phyloP scores from a whole-genome alignment of 345 rosid species.

The Sisymbrium irio region DNA sequence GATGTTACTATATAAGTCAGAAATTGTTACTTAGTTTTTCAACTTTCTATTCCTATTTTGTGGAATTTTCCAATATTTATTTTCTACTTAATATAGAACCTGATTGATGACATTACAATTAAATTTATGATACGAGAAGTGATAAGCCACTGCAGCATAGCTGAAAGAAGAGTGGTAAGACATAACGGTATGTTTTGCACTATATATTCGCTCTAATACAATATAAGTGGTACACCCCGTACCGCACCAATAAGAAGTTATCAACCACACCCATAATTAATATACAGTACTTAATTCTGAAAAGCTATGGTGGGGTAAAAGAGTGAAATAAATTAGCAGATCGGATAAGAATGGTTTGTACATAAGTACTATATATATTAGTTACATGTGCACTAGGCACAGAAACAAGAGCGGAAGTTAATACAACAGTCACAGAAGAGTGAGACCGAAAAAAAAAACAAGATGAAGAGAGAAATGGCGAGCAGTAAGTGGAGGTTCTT shows the following conservation, averaged over 20 bases:
- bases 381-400: constrained; percentile 23
- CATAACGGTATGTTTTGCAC: too few species aligned
- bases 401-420: constrained; percentile 5
- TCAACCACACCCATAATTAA: not conserved
- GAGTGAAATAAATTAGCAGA: not conserved
- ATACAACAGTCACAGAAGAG: not conserved
- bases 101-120: too few species aligned
- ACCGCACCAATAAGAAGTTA: not conserved
- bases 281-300: not conserved
- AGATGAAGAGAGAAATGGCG: constrained; percentile 17
- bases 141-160: too few species aligned
- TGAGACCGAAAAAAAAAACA: too few species aligned
- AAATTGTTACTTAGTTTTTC: too few species aligned
- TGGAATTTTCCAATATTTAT: too few species aligned
- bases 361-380: constrained; percentile 3
- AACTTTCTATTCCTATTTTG: too few species aligned
- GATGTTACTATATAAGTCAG: too few species aligned
- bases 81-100: too few species aligned
- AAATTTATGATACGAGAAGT: too few species aligned
- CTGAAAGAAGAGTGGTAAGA: too few species aligned
- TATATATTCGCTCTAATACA: too few species aligned
- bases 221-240: not conserved
- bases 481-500: constrained; percentile 37
- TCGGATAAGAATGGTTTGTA: not conserved
- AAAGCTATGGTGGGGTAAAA: not conserved